Evolutionary conservation across 2,329 filamentous ascomycete species (phyloP), one percentile per base, ranked within the genome.

Genomic region (Apiospora aurea): DNA sequence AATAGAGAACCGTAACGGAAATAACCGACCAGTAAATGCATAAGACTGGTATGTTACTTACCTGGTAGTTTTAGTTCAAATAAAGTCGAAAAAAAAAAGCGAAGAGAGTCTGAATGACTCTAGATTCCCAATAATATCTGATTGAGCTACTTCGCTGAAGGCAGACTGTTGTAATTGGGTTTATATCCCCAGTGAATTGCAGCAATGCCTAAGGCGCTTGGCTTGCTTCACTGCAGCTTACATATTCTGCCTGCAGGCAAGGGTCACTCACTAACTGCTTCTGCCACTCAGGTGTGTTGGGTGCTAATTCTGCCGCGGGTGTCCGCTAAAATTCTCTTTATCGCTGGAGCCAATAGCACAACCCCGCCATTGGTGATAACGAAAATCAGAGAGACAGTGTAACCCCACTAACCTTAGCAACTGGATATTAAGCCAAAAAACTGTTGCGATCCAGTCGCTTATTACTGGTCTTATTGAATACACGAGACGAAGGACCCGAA

Each of bases 301-400:
- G 64, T 16, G 38, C 38, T 38, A 34, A 68, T 67, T 71, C 57
- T 71, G 69, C 69, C 69, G 10, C 29, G 38, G 7, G 26, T 49
- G 18, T 47, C 69, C 69, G 69, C 69, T 46, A 71, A 71, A 71
- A 71, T 71, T 66, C 64, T 71, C 69, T 70, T 47, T 16, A 61
- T 41, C 57, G 57, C 57, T 16, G 34, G 44, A 46, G 26, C 66
- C 41, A 47, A 16, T 34, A 46, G 26, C 29, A 49, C 24, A 44
- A 51, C 69, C 69, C 69, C 69, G 43, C 57, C 24, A 53, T 49
- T 41, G 24, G 38, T 18, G 53, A 67, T 66, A 71, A 64, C 66
- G n/a, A 68, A 68, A 71, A 47, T 67, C 44, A 24, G 24, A 57
- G 21, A 44, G 41, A 7, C 69, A 24, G 26, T 14, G 4, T 13